Conservation (phyloP, 2,329 filamentous ascomycete genomes). For the Westerdykella sp. region DNA sequence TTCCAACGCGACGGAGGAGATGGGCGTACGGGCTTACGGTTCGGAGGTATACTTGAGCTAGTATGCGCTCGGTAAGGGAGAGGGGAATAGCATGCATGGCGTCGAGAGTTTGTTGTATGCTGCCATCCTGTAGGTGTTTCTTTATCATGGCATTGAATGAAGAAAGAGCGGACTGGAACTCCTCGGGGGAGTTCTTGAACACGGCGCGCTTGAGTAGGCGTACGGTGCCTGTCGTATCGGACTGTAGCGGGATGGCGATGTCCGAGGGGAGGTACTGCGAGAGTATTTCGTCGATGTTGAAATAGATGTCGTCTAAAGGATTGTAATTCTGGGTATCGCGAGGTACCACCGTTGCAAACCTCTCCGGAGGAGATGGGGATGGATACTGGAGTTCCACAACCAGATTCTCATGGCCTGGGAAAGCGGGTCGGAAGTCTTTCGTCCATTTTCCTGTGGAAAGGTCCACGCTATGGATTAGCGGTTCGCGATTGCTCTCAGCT, state of each 20-base stretch:
- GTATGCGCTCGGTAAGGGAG: conserved; percentile 64
- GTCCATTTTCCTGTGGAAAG: conserved; percentile 37
- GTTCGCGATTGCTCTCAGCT: conserved; percentile 10
- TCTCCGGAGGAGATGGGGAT: conserved; percentile 62
- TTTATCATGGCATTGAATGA: conserved; percentile 72
- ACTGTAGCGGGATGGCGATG: conserved; percentile 60
- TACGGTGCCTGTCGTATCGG: conserved; percentile 67
- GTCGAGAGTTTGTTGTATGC: conserved; percentile 66
- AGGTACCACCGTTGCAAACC: conserved; percentile 32
- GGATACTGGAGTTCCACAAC: conserved; percentile 76
- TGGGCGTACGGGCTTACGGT: conserved; percentile 88
- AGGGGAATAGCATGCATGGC: conserved; percentile 62
- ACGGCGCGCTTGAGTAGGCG: conserved; percentile 71
- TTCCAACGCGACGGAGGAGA: conserved; percentile 75
- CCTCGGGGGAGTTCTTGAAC: conserved; percentile 57
- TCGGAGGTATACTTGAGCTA: conserved; percentile 83
- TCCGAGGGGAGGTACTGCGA: conserved; percentile 69
- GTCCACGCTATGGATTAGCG: conserved; percentile 38
- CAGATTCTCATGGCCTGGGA: conserved; percentile 40
- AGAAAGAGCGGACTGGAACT: conserved; percentile 66
- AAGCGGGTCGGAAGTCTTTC: conserved; percentile 48
- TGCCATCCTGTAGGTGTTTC: conserved; percentile 60
- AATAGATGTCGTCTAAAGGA: conserved; percentile 67
- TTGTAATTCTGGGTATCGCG: conserved; percentile 32
- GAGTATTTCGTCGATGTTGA: conserved; percentile 57